Conservation (phyloP, 2,329 filamentous ascomycete genomes). For the Nothophoma quercina region DNA sequence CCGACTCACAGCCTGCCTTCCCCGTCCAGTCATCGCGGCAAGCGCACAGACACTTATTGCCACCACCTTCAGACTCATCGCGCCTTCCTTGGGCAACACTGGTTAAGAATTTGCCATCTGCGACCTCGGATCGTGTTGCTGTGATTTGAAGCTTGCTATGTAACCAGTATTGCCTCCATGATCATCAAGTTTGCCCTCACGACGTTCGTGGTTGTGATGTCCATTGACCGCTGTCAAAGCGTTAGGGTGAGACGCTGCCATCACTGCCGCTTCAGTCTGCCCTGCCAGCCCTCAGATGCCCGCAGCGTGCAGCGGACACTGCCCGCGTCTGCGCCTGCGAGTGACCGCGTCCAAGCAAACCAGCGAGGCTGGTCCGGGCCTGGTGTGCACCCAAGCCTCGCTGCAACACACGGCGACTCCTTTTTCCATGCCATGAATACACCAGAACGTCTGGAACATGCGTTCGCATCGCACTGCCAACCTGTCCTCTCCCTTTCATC, state of each 20-base stretch:
- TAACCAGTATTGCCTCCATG: constrained; percentile 7
- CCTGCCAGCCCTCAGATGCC: constrained; percentile 7
- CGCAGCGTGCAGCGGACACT: constrained; percentile 25
- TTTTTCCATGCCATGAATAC: constrained; percentile 21
- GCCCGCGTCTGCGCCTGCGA: constrained; percentile 31
- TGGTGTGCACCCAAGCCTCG: constrained; percentile 15
- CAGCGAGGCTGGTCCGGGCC: constrained; percentile 23
- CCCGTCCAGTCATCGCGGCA: constrained; percentile 35
- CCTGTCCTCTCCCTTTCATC: constrained; percentile 20
- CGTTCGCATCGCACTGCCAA: constrained; percentile 22
- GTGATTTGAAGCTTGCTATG: background rate
- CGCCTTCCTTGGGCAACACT: constrained; percentile 10
- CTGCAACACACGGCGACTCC: constrained; percentile 38
- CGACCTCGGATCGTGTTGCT: constrained; percentile 6
- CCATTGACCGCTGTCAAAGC: background rate
- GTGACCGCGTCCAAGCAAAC: constrained; percentile 21
- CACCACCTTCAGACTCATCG: constrained; percentile 37
- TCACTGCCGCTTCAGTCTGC: constrained; percentile 12
- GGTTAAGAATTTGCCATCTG: constrained; percentile 17
- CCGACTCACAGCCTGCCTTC: constrained; percentile 28
- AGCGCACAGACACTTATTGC: constrained; percentile 33
- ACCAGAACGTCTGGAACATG: constrained; percentile 20
- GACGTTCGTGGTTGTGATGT: background rate
- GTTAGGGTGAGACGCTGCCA: constrained; percentile 26
- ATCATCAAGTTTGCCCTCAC: background rate